Base-by-base conservation (phyloP, 2,329 filamentous ascomycete genomes). In the Fusarium avenaceum region DNA sequence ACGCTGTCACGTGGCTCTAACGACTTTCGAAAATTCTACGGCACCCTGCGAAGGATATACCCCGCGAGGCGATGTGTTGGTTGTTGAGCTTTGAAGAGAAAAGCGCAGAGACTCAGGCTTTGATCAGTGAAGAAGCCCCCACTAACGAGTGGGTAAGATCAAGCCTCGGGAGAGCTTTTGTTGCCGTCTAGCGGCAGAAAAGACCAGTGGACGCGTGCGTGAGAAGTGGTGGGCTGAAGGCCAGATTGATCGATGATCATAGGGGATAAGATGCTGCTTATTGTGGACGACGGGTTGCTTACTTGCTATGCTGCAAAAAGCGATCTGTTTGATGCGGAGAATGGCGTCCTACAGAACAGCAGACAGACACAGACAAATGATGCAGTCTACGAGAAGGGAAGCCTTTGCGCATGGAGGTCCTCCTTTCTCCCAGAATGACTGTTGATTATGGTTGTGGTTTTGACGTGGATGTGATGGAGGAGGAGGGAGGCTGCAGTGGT, bases 1-100 rank as follows among this genome's bases (percentile, higher is more conserved):
- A 77, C 70, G 72, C 72, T 76, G 75, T 77, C 72, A 77, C 74
- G 67, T 77, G 75, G 76, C 74, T 78, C 77, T 76, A 74, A 76
- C 72, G 74, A 77, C 70, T 74, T 75, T 70, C 67, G 67, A 77
- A 74, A 73, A 74, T 70, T 75, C 70, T 71, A 76, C 71, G 77
- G 76, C 78, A 78, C 76, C 63, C 76, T 77, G 77, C 77, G 78
- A 80, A 78, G 78, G 78, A 80, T 80, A 80, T 80, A 80, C 78
- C 78, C 77, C 76, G 75, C 73, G 77, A 79, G 75, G 75, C 76
- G 71, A 72, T 77, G 73, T 76, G 76, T 75, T 69, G 67, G 77
- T 78, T 77, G 76, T 76, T 74, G 76, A 77, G 76, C 74, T 77
- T 71, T 70, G 70, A 74, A 70, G 67, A 70, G 62, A 70, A 69